These are phyloP conservation scores for Cercospora sp. DNA, from an alignment of 2,329 filamentous ascomycete species.

Conservation along the genomic window DNA sequence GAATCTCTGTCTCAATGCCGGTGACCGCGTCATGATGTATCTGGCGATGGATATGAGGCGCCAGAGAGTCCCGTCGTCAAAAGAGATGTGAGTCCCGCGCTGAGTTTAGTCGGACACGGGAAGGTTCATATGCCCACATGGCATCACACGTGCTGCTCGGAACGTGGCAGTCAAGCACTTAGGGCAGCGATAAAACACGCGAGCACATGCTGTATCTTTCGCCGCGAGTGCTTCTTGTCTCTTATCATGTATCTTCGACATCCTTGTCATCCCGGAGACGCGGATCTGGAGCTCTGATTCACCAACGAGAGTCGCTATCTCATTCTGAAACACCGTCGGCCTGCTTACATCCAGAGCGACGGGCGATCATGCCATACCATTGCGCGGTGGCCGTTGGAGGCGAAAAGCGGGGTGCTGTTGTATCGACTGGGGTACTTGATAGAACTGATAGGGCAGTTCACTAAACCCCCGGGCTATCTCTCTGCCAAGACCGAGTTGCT, in stretches of 20 bases:
- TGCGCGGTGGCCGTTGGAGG: background rate
- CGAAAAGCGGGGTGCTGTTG: background rate
- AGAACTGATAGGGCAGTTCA: background rate
- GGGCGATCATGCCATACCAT: background rate
- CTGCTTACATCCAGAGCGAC: background rate
- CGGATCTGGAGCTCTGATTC: background rate
- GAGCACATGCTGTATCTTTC: background rate
- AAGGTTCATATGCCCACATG: constrained; percentile 4
- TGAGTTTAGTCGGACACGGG: background rate
- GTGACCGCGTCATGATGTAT: background rate
- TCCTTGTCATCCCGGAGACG: background rate
- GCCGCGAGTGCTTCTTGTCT: background rate
- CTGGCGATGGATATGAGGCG: background rate
- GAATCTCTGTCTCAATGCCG: background rate
- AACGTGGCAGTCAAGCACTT: background rate
- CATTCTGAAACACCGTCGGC: background rate
- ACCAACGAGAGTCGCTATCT: background rate
- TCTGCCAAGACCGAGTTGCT: background rate
- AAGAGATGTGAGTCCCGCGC: background rate
- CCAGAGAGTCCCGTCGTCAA: background rate
- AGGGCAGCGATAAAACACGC: background rate
- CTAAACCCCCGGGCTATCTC: background rate
- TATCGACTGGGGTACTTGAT: background rate
- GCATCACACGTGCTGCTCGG: background rate
- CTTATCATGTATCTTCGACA: background rate